Percentiles rank a stretch among this genome's conserved stretches.
phyloP scores from a whole-genome alignment of 768 basidiomycete species.

The Antrodiella citrinella region DNA sequence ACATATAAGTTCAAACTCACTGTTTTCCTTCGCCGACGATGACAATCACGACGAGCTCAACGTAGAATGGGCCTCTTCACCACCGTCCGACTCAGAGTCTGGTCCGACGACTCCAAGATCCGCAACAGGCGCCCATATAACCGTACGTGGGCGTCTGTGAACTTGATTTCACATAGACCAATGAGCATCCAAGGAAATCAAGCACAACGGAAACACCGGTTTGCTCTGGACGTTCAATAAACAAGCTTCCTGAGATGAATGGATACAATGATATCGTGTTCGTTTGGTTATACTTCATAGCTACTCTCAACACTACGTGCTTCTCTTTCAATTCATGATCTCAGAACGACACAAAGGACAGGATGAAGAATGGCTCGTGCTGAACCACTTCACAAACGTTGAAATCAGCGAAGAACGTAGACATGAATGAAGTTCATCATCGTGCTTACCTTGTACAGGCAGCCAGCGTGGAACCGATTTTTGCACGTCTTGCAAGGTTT shows the following conservation, averaged over 20 bases:
- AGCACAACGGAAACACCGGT: too few species aligned
- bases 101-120: background rate
- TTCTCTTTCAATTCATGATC: constrained; percentile 39
- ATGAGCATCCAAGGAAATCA: too few species aligned
- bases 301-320: background rate
- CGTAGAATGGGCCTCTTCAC: background rate
- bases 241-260: too few species aligned
- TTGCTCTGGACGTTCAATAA: too few species aligned
- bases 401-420: background rate
- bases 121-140: background rate
- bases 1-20: background rate
- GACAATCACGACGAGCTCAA: background rate
- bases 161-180: background rate
- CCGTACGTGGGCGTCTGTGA: background rate
- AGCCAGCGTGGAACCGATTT: constrained; percentile 88
- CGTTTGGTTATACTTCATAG: too few species aligned
- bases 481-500: constrained; percentile 93
- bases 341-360: constrained; percentile 89
- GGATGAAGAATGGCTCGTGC: constrained; percentile 79
- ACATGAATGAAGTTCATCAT: background rate
- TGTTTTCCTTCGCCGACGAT: background rate
- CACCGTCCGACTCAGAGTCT: background rate
- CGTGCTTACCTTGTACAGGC: constrained; percentile 77
- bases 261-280: too few species aligned
- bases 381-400: constrained; percentile 62